These are phyloP conservation scores for Solanum chiquidenum DNA, from an alignment of 257 asterid genomes.

Conservation along the genomic window DNA sequence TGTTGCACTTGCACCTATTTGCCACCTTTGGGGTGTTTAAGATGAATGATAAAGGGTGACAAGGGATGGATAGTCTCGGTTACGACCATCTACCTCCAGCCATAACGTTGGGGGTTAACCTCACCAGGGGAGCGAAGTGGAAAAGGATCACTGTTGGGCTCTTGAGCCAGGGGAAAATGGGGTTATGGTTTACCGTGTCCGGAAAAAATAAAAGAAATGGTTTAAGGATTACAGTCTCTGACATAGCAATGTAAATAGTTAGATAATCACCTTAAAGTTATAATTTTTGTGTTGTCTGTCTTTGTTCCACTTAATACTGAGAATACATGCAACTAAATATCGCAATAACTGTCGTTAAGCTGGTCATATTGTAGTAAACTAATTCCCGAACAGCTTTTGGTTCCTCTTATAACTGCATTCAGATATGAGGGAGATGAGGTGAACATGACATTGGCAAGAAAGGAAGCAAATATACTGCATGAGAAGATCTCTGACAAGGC, in stretches of 20 bases:
- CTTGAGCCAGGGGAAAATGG: neutral
- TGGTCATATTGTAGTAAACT: neutral
- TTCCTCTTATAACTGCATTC: constrained; percentile 78
- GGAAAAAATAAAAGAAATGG: neutral
- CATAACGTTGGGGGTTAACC: neutral
- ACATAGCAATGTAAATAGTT: neutral
- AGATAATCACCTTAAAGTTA: neutral
- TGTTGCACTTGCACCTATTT: neutral
- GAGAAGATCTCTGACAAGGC: constrained; percentile 64
- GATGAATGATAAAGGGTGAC: neutral
- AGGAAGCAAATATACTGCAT: constrained; percentile 74
- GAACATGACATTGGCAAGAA: constrained; percentile 53
- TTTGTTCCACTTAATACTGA: neutral
- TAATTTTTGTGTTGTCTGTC: neutral
- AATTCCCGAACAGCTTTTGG: constrained; percentile 55
- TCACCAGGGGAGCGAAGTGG: neutral
- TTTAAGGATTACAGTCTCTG: neutral
- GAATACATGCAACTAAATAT: neutral
- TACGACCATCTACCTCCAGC: neutral
- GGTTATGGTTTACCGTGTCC: neutral
- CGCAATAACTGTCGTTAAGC: neutral
- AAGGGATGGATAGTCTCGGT: neutral
- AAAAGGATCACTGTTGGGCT: neutral
- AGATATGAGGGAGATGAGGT: constrained; percentile 82
- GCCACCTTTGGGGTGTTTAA: neutral